Evolutionary conservation across 345 rosid species (phyloP).

Genomic region (Rhodomyrtus tomentosa): DNA sequence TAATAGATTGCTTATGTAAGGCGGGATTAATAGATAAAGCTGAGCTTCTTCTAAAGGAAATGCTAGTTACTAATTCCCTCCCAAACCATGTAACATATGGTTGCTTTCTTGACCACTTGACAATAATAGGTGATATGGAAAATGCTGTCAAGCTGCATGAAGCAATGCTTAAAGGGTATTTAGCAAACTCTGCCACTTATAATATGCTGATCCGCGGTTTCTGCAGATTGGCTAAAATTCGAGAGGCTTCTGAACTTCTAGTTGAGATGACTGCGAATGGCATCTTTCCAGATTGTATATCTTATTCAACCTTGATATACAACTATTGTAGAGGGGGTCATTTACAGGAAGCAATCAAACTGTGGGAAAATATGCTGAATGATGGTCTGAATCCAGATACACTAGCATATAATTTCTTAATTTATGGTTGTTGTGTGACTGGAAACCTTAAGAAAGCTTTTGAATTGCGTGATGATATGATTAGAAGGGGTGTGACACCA

Average conservation of each 20-base stretch:
- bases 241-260: constrained; percentile 47
- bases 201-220: constrained; percentile 74
- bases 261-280: constrained; percentile 45
- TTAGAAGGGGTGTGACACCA: constrained; percentile 38
- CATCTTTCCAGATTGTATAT: constrained; percentile 68
- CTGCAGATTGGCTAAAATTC: constrained; percentile 59
- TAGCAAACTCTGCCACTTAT: constrained; percentile 58
- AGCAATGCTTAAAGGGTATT: constrained; percentile 46
- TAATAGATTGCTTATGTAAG: constrained; percentile 76
- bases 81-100: constrained; percentile 81
- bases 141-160: constrained; percentile 62
- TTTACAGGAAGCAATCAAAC: constrained; percentile 43
- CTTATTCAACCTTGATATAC: constrained; percentile 70
- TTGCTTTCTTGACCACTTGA: constrained; percentile 64
- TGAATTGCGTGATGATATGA: constrained; percentile 66
- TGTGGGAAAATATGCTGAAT: constrained; percentile 64
- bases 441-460: constrained; percentile 49
- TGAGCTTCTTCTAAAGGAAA: constrained; percentile 43
- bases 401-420: constrained; percentile 56
- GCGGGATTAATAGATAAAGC: constrained; percentile 65
- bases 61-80: constrained; percentile 25
- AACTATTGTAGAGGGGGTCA: constrained; percentile 48
- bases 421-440: constrained; percentile 50
- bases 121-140: constrained; percentile 54
- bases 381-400: constrained; percentile 62